Conservation (phyloP, 768 basidiomycete species). For the Mycena capillaripes region DNA sequence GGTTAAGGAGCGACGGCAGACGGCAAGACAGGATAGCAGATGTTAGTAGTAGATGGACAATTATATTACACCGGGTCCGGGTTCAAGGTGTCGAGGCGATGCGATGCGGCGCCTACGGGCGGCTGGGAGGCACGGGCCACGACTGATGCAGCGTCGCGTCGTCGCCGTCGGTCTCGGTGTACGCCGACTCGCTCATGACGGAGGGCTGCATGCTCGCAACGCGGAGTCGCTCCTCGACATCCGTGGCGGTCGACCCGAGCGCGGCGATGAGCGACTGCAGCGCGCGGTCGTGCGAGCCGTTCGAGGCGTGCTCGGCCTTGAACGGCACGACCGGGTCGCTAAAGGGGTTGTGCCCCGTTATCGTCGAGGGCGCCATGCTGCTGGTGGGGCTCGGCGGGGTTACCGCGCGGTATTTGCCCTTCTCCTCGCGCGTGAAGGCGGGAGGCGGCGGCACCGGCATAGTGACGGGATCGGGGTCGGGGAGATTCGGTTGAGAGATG, state of each 20-base stretch:
- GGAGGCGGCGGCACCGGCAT: conserved; percentile 57
- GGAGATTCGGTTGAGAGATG: conserved; percentile 45
- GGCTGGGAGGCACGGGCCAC: conserved; percentile 37
- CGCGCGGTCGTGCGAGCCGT: conserved; percentile 57
- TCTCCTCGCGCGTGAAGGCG: conserved; percentile 55
- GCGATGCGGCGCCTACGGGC: neutral
- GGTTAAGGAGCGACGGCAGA: conserved; percentile 2
- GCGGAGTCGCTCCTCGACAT: conserved; percentile 64
- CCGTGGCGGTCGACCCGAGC: conserved; percentile 62
- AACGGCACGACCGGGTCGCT: conserved; percentile 34
- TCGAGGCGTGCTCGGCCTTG: conserved; percentile 51
- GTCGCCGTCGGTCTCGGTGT: conserved; percentile 28
- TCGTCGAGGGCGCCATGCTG: conserved; percentile 37
- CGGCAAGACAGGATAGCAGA: conserved; percentile 8
- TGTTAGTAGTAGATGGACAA: neutral
- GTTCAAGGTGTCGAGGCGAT: neutral
- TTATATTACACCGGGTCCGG: neutral
- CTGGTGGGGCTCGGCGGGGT: conserved; percentile 44
- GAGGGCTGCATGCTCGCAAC: conserved; percentile 50
- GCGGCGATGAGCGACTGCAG: conserved; percentile 78
- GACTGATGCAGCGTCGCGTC: conserved; percentile 31
- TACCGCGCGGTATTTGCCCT: conserved; percentile 51
- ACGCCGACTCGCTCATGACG: conserved; percentile 29
- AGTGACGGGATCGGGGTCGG: conserved; percentile 35
- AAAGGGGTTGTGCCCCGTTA: conserved; percentile 48